Percentiles rank a stretch among this genome's conserved stretches.
These are phyloP conservation scores for Cucurbita maxima DNA, from an alignment of 306 rosid species.

Conservation along the genomic window DNA sequence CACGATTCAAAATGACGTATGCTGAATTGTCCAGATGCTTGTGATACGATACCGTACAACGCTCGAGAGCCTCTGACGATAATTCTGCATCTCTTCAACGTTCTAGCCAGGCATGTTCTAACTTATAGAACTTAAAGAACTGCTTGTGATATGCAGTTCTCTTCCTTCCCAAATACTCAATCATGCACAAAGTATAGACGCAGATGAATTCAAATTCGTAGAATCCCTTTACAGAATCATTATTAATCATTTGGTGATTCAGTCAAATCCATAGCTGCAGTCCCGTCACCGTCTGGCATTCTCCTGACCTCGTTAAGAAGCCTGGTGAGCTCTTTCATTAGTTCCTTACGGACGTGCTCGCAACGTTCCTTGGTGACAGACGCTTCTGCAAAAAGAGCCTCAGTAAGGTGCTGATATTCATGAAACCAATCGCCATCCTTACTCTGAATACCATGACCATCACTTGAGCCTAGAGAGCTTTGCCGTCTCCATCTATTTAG, in stretches of 20 bases:
- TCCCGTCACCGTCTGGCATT: conserved; percentile 53
- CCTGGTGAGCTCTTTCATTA: conserved; percentile 54
- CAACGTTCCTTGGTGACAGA: conserved; percentile 70
- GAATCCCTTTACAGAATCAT: not conserved
- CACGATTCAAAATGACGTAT: no score
- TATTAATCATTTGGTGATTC: conserved; percentile 43
- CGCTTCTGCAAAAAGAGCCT: conserved; percentile 64
- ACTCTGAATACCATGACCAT: conserved; percentile 23
- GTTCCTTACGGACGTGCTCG: conserved; percentile 47
- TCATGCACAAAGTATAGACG: not conserved
- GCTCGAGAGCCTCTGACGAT: not conserved
- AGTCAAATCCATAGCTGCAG: conserved; percentile 43
- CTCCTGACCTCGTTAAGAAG: conserved; percentile 70
- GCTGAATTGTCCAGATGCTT: no score
- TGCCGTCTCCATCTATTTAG: conserved; percentile 63
- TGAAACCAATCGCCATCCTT: conserved; percentile 56
- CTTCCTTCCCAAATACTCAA: not conserved
- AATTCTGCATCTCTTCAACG: not conserved
- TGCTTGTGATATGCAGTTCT: not conserved
- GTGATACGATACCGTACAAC: not conserved
- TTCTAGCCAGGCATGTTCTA: not conserved
- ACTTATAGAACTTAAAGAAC: not conserved
- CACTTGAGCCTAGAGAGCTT: conserved; percentile 33
- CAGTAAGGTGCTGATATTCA: conserved; percentile 58
- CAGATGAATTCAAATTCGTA: not conserved